phyloP scores from a whole-genome alignment of 2,329 filamentous ascomycete species.

The Incumbomyces lentus region DNA sequence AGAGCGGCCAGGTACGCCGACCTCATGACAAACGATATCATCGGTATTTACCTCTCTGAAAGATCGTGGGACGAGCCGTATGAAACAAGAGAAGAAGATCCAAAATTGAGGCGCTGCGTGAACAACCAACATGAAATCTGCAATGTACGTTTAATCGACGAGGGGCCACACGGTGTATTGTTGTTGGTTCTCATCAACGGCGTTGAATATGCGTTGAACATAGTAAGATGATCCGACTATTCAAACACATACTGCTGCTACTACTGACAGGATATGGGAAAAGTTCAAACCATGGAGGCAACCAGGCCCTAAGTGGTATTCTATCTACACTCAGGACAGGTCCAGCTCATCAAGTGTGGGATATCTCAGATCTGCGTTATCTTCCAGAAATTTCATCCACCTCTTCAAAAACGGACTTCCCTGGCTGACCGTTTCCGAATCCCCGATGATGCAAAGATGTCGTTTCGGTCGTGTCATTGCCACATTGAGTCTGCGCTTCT shows the following conservation, averaged over 20 bases:
- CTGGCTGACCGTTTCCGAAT: slow-evolving; percentile 83
- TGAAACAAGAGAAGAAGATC: background rate
- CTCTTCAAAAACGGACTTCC: slow-evolving; percentile 74
- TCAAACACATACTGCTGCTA: background rate
- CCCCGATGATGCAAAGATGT: slow-evolving; percentile 81
- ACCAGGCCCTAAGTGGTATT: slow-evolving; percentile 9
- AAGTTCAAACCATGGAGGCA: slow-evolving; percentile 10
- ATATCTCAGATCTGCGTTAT: slow-evolving; percentile 81
- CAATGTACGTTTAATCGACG: background rate
- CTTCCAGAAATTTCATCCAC: slow-evolving; percentile 89
- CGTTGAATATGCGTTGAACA: background rate
- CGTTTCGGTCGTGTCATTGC: slow-evolving; percentile 93
- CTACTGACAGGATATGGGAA: background rate
- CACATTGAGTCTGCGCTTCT: slow-evolving; percentile 87
- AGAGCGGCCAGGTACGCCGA: background rate
- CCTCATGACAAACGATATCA: slow-evolving; percentile 5
- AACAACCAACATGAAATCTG: slow-evolving; percentile 5
- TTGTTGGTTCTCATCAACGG: too few species aligned
- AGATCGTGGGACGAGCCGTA: background rate
- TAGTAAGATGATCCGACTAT: slow-evolving; percentile 10
- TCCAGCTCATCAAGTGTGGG: slow-evolving; percentile 51
- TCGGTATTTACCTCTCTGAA: slow-evolving; percentile 3
- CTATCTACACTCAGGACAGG: too few species aligned
- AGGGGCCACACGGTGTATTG: background rate
- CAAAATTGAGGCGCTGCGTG: slow-evolving; percentile 9